These are phyloP conservation scores for Tarenaya hassleriana DNA, from an alignment of 345 rosid species.

Conservation along the genomic window DNA sequence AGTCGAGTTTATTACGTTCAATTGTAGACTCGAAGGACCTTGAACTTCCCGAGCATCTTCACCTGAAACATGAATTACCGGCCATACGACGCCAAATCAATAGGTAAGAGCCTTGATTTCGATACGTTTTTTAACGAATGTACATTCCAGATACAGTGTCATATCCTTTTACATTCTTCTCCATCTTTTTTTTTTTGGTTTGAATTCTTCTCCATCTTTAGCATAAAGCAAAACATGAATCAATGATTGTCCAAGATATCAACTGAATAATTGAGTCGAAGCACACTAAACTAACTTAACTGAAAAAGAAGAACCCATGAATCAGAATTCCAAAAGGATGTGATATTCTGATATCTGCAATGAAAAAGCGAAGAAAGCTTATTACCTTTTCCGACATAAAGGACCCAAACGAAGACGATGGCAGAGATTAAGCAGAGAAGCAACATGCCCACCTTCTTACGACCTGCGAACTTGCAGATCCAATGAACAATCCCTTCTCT, in stretches of 20 bases:
- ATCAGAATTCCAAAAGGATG: not conserved
- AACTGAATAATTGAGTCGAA: not conserved
- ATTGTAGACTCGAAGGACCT: slow-evolving; percentile 25
- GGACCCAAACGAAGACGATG: slow-evolving; percentile 70
- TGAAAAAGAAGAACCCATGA: not conserved
- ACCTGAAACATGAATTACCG: slow-evolving; percentile 28
- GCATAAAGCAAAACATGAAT: not conserved
- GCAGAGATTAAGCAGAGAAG: slow-evolving; percentile 78
- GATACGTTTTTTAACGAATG: not conserved
- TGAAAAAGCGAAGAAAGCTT: slow-evolving; percentile 16
- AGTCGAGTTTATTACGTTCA: slow-evolving; percentile 23
- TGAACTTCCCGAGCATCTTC: slow-evolving; percentile 44
- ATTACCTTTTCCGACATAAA: slow-evolving; percentile 79
- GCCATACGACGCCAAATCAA: not conserved
- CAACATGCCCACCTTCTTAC: slow-evolving; percentile 91
- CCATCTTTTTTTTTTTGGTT: not conserved
- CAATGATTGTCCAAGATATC: not conserved
- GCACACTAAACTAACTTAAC: not conserved
- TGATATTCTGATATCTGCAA: not conserved
- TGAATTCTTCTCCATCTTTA: not conserved
- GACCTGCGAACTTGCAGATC: slow-evolving; percentile 90
- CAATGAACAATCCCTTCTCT: slow-evolving; percentile 66
- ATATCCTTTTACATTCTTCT: not conserved
- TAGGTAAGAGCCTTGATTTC: not conserved
- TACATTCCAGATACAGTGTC: not conserved